Evolutionary conservation across 768 basidiomycete species (phyloP), one percentile per base, ranked within the genome.

Genomic region (Amylocystis lapponica): DNA sequence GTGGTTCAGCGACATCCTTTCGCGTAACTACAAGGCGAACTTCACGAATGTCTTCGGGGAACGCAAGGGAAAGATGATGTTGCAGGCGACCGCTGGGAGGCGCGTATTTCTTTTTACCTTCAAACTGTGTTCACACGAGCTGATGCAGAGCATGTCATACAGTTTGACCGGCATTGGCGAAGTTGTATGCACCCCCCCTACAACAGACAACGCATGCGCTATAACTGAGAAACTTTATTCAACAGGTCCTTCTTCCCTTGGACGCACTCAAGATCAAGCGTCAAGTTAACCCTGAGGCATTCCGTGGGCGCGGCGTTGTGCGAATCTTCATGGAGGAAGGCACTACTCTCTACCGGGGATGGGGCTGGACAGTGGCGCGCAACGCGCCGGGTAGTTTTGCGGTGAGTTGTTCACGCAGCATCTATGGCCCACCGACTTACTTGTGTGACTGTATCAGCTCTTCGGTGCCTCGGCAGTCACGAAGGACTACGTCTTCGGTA

Each of bases 261-360:
- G 95, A 99, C 59, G 94, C 81, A 19, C 81, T 99, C 61, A 99
- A 99, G 69, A 98, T 99, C 66, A 97, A 96, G 71, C 85, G 93
- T 40, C 95, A 99, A 70, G 89, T 87, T 43, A 99, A 99, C 68
- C 95, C 95, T 1, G 96, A 97, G 57, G 95, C 95, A 1, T 92
- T 99, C 79, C 86, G 90, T 27, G 93, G 93, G 27, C 88, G 95
- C 20, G 92, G 93, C 16, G 75, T 93, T 53, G 50, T 96, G 43
- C 84, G 86, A 41, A 91, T 99, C 54, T 79, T 99, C 64, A 64
- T 79, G 60, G 94, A 99, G 53, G 95, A 98, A 61, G 91, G 93
- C 44, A 78, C 86, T 8, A 78, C 86, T 1, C 76, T 99, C 27
- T 99, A 99, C 67, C 83, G 93, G 49, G 95, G 95, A 22, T 96